Conservation (phyloP, 2,329 filamentous ascomycete species). For the Trichoderma semiorbis region DNA sequence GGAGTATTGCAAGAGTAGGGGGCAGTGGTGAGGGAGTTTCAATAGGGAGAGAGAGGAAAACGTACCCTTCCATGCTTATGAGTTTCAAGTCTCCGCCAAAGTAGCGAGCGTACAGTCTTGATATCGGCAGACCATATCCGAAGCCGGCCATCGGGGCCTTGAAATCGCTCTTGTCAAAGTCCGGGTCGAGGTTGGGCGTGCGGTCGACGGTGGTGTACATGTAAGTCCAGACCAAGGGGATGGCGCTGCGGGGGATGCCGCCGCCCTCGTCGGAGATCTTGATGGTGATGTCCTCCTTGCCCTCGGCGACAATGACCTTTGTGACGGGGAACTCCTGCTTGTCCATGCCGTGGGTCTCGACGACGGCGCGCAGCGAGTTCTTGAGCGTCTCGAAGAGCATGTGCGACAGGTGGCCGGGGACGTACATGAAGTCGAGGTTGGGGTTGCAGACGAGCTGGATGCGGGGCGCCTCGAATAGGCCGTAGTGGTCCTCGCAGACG, state of each 20-base stretch:
- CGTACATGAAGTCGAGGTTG: constrained; percentile 98
- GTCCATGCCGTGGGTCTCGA: constrained; percentile 91
- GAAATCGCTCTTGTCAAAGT: constrained; percentile 99
- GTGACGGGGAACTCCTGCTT: constrained; percentile 95
- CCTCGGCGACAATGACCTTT: constrained; percentile 96
- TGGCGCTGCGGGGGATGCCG: constrained; percentile 86
- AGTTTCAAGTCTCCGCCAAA: constrained; percentile 96
- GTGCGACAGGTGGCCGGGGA: constrained; percentile 95
- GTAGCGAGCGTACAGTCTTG: constrained; percentile 88
- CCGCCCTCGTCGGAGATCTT: constrained; percentile 97
- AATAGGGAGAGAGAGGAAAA: constrained; percentile 14
- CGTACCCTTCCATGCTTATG: constrained; percentile 99
- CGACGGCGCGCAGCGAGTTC: constrained; percentile 94
- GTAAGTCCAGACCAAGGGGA: constrained; percentile 99
- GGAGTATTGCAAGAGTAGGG: constrained; percentile 35
- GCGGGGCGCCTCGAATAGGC: constrained; percentile 92
- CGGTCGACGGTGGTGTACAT: constrained; percentile 99
- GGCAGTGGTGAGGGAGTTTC: neutral
- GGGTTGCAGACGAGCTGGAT: constrained; percentile 95
- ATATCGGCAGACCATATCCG: constrained; percentile 95
- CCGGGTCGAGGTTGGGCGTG: constrained; percentile 89
- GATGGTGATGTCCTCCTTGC: constrained; percentile 98
- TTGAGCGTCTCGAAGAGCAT: constrained; percentile 99
- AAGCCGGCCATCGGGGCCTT: constrained; percentile 99
- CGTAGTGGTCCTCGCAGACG: constrained; percentile 98